These are phyloP conservation scores for Lanmaoa pseudosensibilis DNA, from an alignment of 768 basidiomycete genomes.

Conservation along the genomic window DNA sequence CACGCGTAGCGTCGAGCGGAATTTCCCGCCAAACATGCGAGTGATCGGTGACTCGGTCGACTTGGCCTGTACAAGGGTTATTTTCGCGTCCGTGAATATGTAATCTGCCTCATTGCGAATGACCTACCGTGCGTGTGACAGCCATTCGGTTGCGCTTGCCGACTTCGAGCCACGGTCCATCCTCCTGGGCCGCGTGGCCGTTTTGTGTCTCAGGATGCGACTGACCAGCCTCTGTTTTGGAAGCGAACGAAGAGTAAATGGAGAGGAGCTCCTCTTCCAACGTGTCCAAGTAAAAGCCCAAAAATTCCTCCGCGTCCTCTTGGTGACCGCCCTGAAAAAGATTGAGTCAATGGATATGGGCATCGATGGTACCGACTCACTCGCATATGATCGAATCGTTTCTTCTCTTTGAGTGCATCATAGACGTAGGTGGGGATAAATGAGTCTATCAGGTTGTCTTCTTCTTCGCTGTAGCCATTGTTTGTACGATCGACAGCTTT, in stretches of 20 bases:
- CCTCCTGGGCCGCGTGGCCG: slow-evolving; percentile 36
- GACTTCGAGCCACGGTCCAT: slow-evolving; percentile 90
- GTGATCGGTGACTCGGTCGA: slow-evolving; percentile 85
- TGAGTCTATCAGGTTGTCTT: slow-evolving; percentile 55
- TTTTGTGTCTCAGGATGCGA: slow-evolving; percentile 10
- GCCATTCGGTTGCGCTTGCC: slow-evolving; percentile 83
- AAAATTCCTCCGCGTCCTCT: slow-evolving; percentile 97
- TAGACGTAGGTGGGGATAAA: slow-evolving; percentile 88
- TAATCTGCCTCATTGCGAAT: not conserved
- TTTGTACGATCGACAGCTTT: slow-evolving; percentile 40
- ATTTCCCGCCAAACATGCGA: slow-evolving; percentile 90
- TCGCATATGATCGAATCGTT: slow-evolving; percentile 90
- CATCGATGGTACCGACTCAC: slow-evolving; percentile 44
- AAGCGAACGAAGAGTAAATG: slow-evolving; percentile 54
- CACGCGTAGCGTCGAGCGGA: slow-evolving; percentile 78
- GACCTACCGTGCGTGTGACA: slow-evolving; percentile 74
- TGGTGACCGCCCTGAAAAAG: slow-evolving; percentile 76
- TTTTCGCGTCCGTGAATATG: not conserved
- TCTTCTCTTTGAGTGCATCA: slow-evolving; percentile 91
- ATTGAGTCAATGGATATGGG: not conserved
- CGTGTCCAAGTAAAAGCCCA: slow-evolving; percentile 96
- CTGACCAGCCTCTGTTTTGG: slow-evolving; percentile 34
- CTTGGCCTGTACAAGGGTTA: slow-evolving; percentile 53
- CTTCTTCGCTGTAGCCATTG: slow-evolving; percentile 38
- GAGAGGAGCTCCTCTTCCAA: slow-evolving; percentile 87